Evolutionary conservation across 2,329 filamentous ascomycete genomes (phyloP).

Genomic region (Aspergillus sergii): DNA sequence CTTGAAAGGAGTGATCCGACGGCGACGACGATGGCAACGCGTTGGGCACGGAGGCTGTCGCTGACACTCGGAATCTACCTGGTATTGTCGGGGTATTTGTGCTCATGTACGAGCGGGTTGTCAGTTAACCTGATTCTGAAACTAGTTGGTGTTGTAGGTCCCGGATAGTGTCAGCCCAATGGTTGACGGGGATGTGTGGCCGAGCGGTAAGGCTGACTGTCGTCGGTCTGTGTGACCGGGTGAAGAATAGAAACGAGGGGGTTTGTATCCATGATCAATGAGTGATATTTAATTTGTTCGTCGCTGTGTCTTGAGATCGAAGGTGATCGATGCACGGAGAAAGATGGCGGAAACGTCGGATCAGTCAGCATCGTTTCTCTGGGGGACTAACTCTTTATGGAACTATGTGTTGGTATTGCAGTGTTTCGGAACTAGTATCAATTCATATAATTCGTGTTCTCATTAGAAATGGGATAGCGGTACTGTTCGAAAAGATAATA

Average conservation of each 20-base stretch:
- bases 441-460: rapidly evolving
- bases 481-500: neutral
- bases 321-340: slow-evolving; percentile 39
- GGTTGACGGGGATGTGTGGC: neutral
- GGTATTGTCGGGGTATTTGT: neutral
- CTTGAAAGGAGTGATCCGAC: neutral
- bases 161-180: neutral
- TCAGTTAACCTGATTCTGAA: neutral
- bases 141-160: neutral
- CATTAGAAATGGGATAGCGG: neutral
- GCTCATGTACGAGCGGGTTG: neutral
- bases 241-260: neutral
- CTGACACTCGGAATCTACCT: neutral
- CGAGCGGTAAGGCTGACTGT: neutral
- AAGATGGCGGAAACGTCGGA: slow-evolving; percentile 12
- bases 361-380: slow-evolving; percentile 27
- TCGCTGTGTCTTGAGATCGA: slow-evolving; percentile 24
- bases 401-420: neutral
- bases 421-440: neutral
- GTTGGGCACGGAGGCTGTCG: neutral
- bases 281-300: neutral
- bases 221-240: neutral
- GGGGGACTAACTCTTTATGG: slow-evolving; percentile 5
- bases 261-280: neutral
- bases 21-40: neutral